These are phyloP conservation scores for Eragrostis tef DNA, from an alignment of 202 grass and related monocot genomes.

Conservation along the genomic window DNA sequence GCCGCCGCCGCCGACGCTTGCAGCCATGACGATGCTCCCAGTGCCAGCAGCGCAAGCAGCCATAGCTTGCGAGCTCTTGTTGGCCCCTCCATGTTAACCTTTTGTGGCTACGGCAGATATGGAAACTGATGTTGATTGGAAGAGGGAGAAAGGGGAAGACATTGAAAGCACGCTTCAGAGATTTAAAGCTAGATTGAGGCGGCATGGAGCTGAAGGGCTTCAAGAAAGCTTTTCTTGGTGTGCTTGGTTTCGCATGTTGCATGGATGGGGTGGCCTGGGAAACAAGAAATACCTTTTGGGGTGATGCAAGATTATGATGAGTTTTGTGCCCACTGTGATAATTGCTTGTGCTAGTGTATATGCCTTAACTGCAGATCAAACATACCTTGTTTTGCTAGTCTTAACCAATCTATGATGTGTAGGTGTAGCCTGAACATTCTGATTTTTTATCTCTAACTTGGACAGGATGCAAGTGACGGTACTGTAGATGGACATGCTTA, in stretches of 20 bases:
- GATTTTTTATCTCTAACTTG: constrained; percentile 7
- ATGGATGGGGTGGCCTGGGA: constrained; percentile 58
- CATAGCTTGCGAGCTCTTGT: constrained; percentile 34
- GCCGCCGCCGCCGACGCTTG: constrained; percentile 16
- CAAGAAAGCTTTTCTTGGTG: constrained; percentile 52
- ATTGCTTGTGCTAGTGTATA: constrained; percentile 46
- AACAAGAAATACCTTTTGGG: constrained; percentile 77
- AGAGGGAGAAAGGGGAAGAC: constrained; percentile 46
- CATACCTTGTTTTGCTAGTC: constrained; percentile 31
- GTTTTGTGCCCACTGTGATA: constrained; percentile 4
- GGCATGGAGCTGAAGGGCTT: not conserved
- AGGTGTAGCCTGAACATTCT: constrained; percentile 16
- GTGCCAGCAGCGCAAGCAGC: constrained; percentile 32
- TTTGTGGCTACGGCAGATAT: not conserved
- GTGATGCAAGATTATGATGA: constrained; percentile 51
- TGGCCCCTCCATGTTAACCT: constrained; percentile 48
- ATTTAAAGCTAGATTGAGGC: constrained; percentile 54
- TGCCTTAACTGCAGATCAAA: constrained; percentile 52
- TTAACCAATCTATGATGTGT: constrained; percentile 3
- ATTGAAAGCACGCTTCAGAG: constrained; percentile 29
- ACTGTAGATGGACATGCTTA: not conserved
- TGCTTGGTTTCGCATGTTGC: constrained; percentile 72
- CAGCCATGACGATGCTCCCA: constrained; percentile 4
- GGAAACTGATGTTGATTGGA: constrained; percentile 9
- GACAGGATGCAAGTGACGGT: not conserved